phyloP scores from a whole-genome alignment of 768 basidiomycete species.

The Suillus lakei region DNA sequence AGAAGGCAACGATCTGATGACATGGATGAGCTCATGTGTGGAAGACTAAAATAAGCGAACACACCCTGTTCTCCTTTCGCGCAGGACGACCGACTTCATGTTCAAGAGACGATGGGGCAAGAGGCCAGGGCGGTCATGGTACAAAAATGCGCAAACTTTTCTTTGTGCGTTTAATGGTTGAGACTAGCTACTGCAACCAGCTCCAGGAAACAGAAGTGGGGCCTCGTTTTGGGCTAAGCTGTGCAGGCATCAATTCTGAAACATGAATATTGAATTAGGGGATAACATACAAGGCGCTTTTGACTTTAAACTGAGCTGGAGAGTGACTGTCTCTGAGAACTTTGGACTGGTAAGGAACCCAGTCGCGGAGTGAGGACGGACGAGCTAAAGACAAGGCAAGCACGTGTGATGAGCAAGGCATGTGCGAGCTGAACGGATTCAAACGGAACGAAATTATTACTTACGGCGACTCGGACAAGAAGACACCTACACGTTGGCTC shows the following conservation, averaged over 20 bases:
- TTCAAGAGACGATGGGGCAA: constrained; percentile 8
- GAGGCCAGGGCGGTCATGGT: constrained; percentile 17
- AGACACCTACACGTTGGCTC: constrained; percentile 15
- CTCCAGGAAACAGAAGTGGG: constrained; percentile 8
- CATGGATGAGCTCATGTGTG: constrained; percentile 3
- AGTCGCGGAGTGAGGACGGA: constrained; percentile 43
- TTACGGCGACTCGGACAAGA: constrained; percentile 6
- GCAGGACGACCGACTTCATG: constrained; percentile 5
- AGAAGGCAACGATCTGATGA: constrained; percentile 63
- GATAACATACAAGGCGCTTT: constrained; percentile 4
- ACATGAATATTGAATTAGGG: background rate
- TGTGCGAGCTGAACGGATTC: constrained; percentile 15
- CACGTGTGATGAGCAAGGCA: constrained; percentile 53
- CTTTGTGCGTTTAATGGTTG: constrained; percentile 13
- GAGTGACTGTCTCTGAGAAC: constrained; percentile 9
- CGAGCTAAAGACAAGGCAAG: constrained; percentile 40
- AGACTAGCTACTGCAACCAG: constrained; percentile 6
- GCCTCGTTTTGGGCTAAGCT: constrained; percentile 9
- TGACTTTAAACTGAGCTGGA: background rate
- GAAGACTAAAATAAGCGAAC: constrained; percentile 13
- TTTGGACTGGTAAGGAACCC: constrained; percentile 33
- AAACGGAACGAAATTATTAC: constrained; percentile 14
- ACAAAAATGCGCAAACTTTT: constrained; percentile 1
- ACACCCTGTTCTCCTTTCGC: constrained; percentile 52
- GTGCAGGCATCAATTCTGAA: constrained; percentile 11